Evolutionary conservation across 345 rosid species (phyloP).

Genomic region (Eucalyptus tenuipes): DNA sequence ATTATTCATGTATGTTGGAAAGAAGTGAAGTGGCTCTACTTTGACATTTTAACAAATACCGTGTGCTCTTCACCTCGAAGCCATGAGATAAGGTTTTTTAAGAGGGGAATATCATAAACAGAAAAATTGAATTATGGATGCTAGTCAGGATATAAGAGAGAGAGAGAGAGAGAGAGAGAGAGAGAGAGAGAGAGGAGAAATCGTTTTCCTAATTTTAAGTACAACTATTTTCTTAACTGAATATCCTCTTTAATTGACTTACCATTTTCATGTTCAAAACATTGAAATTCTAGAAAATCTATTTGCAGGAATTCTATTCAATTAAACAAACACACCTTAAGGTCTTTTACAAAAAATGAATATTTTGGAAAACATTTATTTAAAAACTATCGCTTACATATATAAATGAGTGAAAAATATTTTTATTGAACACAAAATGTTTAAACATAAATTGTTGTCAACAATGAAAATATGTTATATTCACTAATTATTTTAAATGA

Average conservation of each 20-base stretch:
- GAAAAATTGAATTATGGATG: background rate
- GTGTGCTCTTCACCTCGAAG: background rate
- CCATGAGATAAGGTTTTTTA: background rate
- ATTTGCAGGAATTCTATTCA: background rate
- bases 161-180: background rate
- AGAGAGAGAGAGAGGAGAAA: background rate
- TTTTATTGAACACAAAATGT: no score
- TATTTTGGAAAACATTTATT: no score
- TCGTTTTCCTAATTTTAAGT: background rate
- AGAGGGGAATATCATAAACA: background rate
- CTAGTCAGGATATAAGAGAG: background rate
- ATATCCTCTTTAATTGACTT: background rate
- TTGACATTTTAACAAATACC: background rate
- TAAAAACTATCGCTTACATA: no score
- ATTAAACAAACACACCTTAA: no score
- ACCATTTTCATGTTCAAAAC: background rate
- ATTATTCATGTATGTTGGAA: background rate
- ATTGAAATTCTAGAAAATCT: background rate
- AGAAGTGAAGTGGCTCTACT: background rate
- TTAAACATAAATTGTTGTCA: no score
- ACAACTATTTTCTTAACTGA: no score
- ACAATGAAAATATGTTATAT: no score
- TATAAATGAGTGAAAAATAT: no score
- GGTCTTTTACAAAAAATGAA: no score
- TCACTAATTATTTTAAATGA: accelerated